Evolutionary conservation across 441 rosid genomes (phyloP), one percentile per base, ranked within the genome.

Genomic region (Syzygium malaccense): DNA sequence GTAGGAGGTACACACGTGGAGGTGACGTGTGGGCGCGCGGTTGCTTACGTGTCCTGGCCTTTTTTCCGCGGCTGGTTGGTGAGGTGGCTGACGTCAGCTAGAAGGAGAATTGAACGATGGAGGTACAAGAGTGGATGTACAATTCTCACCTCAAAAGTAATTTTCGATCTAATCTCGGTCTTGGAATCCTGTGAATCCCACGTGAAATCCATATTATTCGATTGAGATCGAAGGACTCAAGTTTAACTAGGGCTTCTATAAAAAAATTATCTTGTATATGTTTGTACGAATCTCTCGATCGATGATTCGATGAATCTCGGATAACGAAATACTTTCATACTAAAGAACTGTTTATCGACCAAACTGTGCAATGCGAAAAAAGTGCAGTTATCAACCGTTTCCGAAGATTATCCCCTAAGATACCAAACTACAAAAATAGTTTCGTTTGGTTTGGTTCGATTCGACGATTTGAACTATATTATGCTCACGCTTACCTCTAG

Each of bases 401-500:
- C 20, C 7, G 5, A 64, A 14, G 20, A 64, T 60, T 1, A 7
- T 2, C 1, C 33, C 6, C 37, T 14, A n/a, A 14, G 0, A 0
- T 13, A 14, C 9, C 2, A 14, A 28, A 60, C 4, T 1, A 0
- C 30, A 28, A 60, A 60, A n/a, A n/a, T n/a, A 30, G 1, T n/a
- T 60, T 28, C 7, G 32, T 60, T 60, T 28, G 14, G 4, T 28
- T 60, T 6, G 4, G n/a, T 28, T 13, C 4, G 9, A 6, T 28
- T 13, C 2, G 9, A 28, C 0, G 2, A 60, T 28, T 60, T 28
- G 33, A 6, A 28, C 18, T 8, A 6, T 60, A 60, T 14, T 8
- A 13, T 28, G 33, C 19, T 13, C 4, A 60, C 33, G 17, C 68
- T 60, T 60, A 60, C 1, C 68, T 14, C 32, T 60, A 60, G 33